phyloP scores from a whole-genome alignment of 2,329 filamentous ascomycete genomes.

The Aureobasidium sp. region DNA sequence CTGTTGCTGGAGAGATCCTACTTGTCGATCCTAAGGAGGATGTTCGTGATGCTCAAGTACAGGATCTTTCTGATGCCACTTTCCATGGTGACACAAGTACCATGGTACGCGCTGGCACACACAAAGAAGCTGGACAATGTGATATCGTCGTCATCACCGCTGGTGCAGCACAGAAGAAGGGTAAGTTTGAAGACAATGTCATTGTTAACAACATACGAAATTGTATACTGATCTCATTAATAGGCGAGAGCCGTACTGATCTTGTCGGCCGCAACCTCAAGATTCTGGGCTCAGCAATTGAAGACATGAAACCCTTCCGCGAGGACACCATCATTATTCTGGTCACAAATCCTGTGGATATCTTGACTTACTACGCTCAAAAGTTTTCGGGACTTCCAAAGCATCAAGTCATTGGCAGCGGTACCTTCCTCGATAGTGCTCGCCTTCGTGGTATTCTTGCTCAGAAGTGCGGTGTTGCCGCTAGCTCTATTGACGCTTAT shows the following conservation, averaged over 20 bases:
- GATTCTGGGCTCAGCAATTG: constrained; percentile 43
- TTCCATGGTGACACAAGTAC: constrained; percentile 39
- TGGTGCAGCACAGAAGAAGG: constrained; percentile 45
- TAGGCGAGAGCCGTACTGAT: constrained; percentile 38
- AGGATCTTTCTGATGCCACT: constrained; percentile 47
- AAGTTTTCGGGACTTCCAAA: constrained; percentile 43
- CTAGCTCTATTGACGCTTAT: constrained; percentile 37
- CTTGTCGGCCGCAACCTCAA: constrained; percentile 43
- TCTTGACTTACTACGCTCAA: constrained; percentile 46
- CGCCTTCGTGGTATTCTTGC: constrained; percentile 42
- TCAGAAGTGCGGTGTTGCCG: constrained; percentile 32
- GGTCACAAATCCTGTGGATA: constrained; percentile 50
- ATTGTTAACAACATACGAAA: background rate
- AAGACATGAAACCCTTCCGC: constrained; percentile 43
- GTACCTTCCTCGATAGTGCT: constrained; percentile 48
- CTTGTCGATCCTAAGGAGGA: constrained; percentile 46
- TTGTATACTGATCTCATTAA: background rate
- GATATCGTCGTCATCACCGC: constrained; percentile 51
- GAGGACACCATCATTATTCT: constrained; percentile 44
- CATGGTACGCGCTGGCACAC: constrained; percentile 39
- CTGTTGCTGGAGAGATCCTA: constrained; percentile 46
- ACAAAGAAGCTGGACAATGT: constrained; percentile 45
- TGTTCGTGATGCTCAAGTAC: constrained; percentile 43
- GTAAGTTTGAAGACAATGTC: background rate
- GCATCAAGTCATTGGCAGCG: constrained; percentile 46